Base-by-base conservation (phyloP, 805 yeast genomes). In the Candida michaelii region DNA sequence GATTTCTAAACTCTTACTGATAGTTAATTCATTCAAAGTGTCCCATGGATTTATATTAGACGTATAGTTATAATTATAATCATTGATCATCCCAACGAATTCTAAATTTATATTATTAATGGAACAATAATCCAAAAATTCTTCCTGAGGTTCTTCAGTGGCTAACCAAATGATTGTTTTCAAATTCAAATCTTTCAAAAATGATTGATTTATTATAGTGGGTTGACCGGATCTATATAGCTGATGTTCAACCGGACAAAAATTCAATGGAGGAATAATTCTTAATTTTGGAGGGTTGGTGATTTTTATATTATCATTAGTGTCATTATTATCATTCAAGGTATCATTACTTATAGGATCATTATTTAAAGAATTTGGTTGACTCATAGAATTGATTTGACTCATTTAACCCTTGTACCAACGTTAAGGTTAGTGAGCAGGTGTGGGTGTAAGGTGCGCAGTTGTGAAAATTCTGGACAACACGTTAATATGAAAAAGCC, bases 171-270 rank as follows among this genome's bases (percentile, higher is more conserved):
- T 77, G 25, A 93, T 85, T 4, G 95, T 85, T 43, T 80, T 81
- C 40, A 91, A 70, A 44, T 84, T 74, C 46, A 91, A 71, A 50
- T 85, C 84, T 45, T 81, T 74, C 25, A 93, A 63, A 58, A 91
- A 93, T 38, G 91, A 83, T 63, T 90, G 90, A 61, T 89, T 93
- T 43, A 91, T 83, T n/a, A 89, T 83, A 11, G 95, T 82, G 12
- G 99, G 99, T 62, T 89, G 97, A 0, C 98, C 98, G 11, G 93
- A 83, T 29, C 99, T 70, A 63, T 90, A 91, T 35, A 91, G 68
- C 48, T 83, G 81, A 38, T 83, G 75, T 58, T 93, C 98, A 11
- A 93, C 98, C 0, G 98, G 97, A 50, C 97, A 85, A 61, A 91
- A 91, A 64, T 93, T 93, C 50, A 90, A 66, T 0, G 99, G 99